Conservation (phyloP, 768 basidiomycete genomes). For the Tulasnella sp. region DNA sequence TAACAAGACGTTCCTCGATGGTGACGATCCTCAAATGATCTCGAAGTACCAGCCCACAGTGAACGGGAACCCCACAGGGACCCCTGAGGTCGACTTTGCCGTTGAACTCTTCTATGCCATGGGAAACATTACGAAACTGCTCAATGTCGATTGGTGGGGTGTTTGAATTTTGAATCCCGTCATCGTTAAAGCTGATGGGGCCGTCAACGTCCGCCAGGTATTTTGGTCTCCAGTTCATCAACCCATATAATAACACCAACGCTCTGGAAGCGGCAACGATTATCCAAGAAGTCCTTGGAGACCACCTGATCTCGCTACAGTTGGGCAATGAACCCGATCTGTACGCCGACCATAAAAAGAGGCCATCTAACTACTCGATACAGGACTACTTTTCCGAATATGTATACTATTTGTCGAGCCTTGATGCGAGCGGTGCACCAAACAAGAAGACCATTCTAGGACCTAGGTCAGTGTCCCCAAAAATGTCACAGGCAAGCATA, state of each 20-base stretch:
- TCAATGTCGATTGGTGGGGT: slow-evolving; percentile 51
- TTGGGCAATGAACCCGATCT: slow-evolving; percentile 74
- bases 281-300: slow-evolving; percentile 51
- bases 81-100: slow-evolving; percentile 56
- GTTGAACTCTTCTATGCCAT: slow-evolving; percentile 56
- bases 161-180: not conserved
- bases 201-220: slow-evolving; percentile 1
- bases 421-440: not conserved
- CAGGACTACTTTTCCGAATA: slow-evolving; percentile 21
- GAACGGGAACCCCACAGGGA: slow-evolving; percentile 34
- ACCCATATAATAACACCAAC: slow-evolving; percentile 9
- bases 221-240: slow-evolving; percentile 26
- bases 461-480: too few relatives aligned
- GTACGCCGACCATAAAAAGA: slow-evolving; percentile 42
- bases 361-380: slow-evolving; percentile 21
- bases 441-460: slow-evolving; percentile 5
- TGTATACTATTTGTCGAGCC: not conserved
- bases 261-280: slow-evolving; percentile 37
- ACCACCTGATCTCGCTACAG: slow-evolving; percentile 54
- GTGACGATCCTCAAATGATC: slow-evolving; percentile 26
- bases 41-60: slow-evolving; percentile 26
- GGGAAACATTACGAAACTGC: slow-evolving; percentile 44
- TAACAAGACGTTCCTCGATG: not conserved
- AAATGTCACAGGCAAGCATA: too few relatives aligned
- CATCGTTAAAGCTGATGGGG: too few relatives aligned